Base-by-base conservation (phyloP, 345 rosid genomes). In the Brassica juncea region DNA sequence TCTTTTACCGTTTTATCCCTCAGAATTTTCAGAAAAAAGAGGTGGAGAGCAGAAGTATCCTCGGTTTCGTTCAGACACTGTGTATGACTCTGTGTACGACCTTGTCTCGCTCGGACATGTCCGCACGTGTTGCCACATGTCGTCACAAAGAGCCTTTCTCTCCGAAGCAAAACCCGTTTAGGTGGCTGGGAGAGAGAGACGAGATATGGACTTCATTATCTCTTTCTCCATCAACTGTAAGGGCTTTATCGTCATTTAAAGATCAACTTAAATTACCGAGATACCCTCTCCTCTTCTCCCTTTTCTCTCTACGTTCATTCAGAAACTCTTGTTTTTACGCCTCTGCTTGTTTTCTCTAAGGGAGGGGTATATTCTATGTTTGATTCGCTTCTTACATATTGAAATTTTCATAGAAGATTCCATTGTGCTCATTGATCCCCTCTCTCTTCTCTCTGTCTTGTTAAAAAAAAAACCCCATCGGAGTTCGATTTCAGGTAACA, bases 341-440 rank as follows among this genome's bases (percentile, higher is more conserved):
- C 79, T 27, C 71, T 80, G 83, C n/a, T 44, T 44, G 16, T 14
- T 74, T 74, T 70, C 71, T 69, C 49, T 16, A 47, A 4, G 78
- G 52, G 23, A 60, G 57, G 64, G 57, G 83, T 65, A 80, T 75
- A 80, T 80, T 65, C 83, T 75, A 69, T 80, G 80, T 75, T 75
- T 75, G 66, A 75, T 80, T 75, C 83, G 80, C 76, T 80, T 80
- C 71, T 74, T 19, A 57, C 60, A 14, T 54, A 58, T 66, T 68
- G 72, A 74, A 70, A 3, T 65, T 57, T 64, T 75, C 83, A 70
- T 23, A 57, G 39, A 80, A 80, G 77, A 75, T 80, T 80, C 77
- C 80, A 70, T 70, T 75, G 8, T 75, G 23, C 69, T 75, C 44
- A 3, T 70, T 70, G 44, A 58, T 76, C 54, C 44, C 70, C 54